Evolutionary conservation across 768 basidiomycete genomes (phyloP).

Genomic region (Suillus americanus): DNA sequence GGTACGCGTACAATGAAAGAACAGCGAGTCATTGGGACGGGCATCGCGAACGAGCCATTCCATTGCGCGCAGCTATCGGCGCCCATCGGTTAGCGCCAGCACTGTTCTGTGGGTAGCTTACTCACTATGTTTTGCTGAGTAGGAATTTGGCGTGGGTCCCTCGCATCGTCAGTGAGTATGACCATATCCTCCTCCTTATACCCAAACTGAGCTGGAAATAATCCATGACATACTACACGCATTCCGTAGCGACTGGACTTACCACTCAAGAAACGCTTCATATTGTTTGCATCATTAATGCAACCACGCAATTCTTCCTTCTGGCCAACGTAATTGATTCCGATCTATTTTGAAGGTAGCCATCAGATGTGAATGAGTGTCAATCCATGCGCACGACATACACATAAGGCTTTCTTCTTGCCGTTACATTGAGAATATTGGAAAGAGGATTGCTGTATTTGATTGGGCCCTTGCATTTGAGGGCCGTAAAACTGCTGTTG

Average conservation of each 20-base stretch:
- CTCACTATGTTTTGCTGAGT: constrained; percentile 80
- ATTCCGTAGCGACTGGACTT: constrained; percentile 25
- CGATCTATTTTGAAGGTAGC: constrained; percentile 53
- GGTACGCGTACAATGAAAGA: constrained; percentile 63
- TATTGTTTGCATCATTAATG: constrained; percentile 87
- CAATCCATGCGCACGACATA: constrained; percentile 38
- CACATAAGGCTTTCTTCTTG: constrained; percentile 84
- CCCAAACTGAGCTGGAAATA: constrained; percentile 49
- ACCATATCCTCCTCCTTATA: constrained; percentile 84
- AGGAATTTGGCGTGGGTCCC: constrained; percentile 61
- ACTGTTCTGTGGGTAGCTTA: background rate
- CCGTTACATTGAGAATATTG: constrained; percentile 90
- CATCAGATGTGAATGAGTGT: background rate
- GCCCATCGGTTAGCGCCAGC: constrained; percentile 1
- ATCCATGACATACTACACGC: background rate
- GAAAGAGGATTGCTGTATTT: constrained; percentile 62
- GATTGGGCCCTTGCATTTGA: constrained; percentile 46
- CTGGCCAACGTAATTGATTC: constrained; percentile 83
- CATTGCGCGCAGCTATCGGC: constrained; percentile 68
- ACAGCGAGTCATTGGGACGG: constrained; percentile 78
- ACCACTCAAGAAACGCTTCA: constrained; percentile 76
- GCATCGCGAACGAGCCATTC: constrained; percentile 88
- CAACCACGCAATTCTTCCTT: constrained; percentile 74
- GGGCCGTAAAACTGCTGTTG: constrained; percentile 65
- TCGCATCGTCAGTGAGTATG: constrained; percentile 75